Base-by-base conservation (phyloP, 805 yeast genomes). In the Saccharomycopsis lassenensis region DNA sequence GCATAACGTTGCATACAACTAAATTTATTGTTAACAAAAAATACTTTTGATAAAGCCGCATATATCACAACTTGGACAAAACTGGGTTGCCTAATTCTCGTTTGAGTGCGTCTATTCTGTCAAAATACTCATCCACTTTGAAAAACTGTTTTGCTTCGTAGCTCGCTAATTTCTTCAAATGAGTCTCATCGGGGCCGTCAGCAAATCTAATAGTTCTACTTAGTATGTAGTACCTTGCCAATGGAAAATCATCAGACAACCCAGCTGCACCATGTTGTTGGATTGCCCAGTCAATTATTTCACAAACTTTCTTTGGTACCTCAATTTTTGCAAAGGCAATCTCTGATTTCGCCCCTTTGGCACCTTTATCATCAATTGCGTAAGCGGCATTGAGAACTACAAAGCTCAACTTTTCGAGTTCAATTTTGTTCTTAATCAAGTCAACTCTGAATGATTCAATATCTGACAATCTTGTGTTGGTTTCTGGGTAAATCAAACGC, bases 141-240 rank as follows among this genome's bases (percentile, higher is more conserved):
- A 48, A 44, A 33, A 61, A 62, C 27, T 50, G 50, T 47, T 65
- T 66, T 8, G 61, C 54, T 39, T 66, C 69, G 29, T 58, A 52
- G 40, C 71, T 62, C 5, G 72, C 79, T 44, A 75, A 57, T 54
- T 74, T 80, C 41, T 57, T 56, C 50, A 71, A 55, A 50, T 75
- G 79, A 3, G 76, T 77, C 52, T 74, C 81, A 57, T 74, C 81
- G 2, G 82, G 82, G 8, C 81, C 81, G 51, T 76, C 82, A 11
- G 81, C 80, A 38, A 74, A 69, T 44, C 81, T 57, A 38, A 74
- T 61, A 29, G 75, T 71, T 51, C 82, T 61, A 31, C 66, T 58
- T 38, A 54, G 52, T 17, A 71, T 69, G 55, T 67, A 76, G 53
- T 65, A 52, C 40, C 65, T 53, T 2, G 80, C 73, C 50, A 76